These are phyloP conservation scores for Coemansia nantahalensis DNA, from an alignment of 192 early-diverging fungal species.

Conservation along the genomic window DNA sequence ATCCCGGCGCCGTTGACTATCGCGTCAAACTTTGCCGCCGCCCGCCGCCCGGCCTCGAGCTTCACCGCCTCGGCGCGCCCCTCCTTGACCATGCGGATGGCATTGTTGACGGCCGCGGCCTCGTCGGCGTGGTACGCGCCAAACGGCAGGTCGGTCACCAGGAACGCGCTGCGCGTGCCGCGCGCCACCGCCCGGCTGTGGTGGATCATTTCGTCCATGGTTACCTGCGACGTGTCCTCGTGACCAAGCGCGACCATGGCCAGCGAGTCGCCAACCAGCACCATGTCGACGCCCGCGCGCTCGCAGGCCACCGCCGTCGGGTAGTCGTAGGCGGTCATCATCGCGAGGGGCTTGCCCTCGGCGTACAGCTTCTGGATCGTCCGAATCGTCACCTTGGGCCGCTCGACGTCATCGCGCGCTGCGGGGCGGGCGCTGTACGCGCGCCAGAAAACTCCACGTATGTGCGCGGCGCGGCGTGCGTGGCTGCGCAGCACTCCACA, in stretches of 20 bases:
- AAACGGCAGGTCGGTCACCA: conserved; percentile 90
- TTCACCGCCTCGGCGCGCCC: conserved; percentile 93
- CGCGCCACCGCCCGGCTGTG: conserved; percentile 87
- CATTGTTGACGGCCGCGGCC: conserved; percentile 70
- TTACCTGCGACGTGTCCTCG: conserved; percentile 78
- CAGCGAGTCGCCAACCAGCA: conserved; percentile 91
- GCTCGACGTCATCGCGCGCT: conserved; percentile 8
- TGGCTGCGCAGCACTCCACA: background rate
- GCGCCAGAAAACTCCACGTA: conserved; percentile 8
- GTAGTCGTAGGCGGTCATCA: conserved; percentile 98
- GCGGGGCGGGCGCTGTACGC: conserved; percentile 42
- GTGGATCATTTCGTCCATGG: conserved; percentile 95
- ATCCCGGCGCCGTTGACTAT: conserved; percentile 83
- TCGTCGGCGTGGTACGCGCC: conserved; percentile 84
- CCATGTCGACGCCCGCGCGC: conserved; percentile 79
- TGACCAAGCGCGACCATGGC: conserved; percentile 97
- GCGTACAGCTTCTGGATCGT: conserved; percentile 74
- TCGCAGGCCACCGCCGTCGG: conserved; percentile 85
- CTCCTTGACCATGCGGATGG: conserved; percentile 85
- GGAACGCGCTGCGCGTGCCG: conserved; percentile 72
- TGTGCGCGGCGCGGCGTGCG: background rate
- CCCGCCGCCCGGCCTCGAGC: conserved; percentile 90
- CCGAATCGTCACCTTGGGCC: conserved; percentile 83
- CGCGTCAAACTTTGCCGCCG: conserved; percentile 69
- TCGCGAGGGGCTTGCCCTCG: conserved; percentile 72